phyloP scores from a whole-genome alignment of 1,284 basidiomycete genomes.

The Tylopilus microsporus region DNA sequence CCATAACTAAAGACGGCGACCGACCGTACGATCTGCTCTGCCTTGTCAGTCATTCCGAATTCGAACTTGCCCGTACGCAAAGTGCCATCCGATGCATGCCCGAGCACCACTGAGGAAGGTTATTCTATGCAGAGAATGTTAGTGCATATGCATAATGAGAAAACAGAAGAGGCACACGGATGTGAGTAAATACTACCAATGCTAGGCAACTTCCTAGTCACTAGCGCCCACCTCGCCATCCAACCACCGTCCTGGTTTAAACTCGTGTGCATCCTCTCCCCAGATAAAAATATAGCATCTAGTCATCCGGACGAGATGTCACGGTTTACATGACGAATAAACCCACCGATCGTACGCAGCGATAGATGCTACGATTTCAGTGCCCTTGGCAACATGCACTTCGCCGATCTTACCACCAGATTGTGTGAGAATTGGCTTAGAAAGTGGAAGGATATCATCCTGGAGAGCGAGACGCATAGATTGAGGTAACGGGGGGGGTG shows the following conservation, averaged over 20 bases:
- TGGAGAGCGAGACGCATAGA: constrained; percentile 32
- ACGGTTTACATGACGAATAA: not conserved
- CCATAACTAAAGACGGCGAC: constrained; percentile 40
- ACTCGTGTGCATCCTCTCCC: constrained; percentile 46
- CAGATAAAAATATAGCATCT: constrained; percentile 29
- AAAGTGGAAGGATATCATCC: constrained; percentile 45
- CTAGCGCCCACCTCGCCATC: constrained; percentile 25
- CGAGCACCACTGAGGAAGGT: constrained; percentile 42
- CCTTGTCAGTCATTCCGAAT: constrained; percentile 37
- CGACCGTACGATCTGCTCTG: constrained; percentile 38
- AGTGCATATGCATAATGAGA: not conserved
- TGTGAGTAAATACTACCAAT: constrained; percentile 49
- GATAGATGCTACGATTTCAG: constrained; percentile 31
- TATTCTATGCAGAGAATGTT: constrained; percentile 27
- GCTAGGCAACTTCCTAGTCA: constrained; percentile 30
- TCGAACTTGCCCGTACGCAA: constrained; percentile 38
- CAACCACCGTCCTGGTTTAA: constrained; percentile 51
- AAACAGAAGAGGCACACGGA: constrained; percentile 32
- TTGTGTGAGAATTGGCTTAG: constrained; percentile 35
- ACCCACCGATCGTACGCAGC: constrained; percentile 36
- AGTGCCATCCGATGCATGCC: constrained; percentile 36
- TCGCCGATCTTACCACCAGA: constrained; percentile 35
- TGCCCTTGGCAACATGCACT: constrained; percentile 35
- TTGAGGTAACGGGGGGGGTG: constrained; percentile 31
- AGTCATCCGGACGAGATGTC: not conserved